phyloP scores from a whole-genome alignment of 176 grass and related monocot genomes.

The Eragrostis curvula region DNA sequence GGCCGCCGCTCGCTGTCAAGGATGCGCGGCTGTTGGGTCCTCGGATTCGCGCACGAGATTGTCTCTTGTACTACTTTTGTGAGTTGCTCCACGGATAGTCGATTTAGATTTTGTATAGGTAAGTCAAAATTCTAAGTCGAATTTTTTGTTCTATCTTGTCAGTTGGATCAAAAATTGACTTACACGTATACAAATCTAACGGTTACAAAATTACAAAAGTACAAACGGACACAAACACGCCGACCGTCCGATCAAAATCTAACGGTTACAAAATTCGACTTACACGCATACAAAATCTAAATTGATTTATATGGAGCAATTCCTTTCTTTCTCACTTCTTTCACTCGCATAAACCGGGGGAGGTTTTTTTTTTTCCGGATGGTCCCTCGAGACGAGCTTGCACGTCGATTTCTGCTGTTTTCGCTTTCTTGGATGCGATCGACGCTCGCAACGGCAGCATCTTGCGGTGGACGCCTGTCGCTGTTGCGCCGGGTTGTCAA shows the following conservation, averaged over 20 bases:
- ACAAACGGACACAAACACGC: too few species aligned
- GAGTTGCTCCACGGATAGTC: too few species aligned
- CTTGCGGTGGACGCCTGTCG: background rate
- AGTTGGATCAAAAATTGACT: too few species aligned
- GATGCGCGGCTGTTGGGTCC: slow-evolving; percentile 22
- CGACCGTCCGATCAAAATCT: too few species aligned
- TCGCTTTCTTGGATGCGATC: slow-evolving; percentile 21
- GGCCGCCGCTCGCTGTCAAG: slow-evolving; percentile 36
- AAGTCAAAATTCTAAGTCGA: too few species aligned
- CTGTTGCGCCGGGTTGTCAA: background rate
- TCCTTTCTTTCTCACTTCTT: background rate
- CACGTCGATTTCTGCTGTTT: background rate
- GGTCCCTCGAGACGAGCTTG: background rate
- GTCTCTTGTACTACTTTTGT: background rate
- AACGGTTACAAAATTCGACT: too few species aligned
- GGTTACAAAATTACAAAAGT: too few species aligned
- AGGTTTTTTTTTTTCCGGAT: background rate
- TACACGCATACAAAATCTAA: too few species aligned
- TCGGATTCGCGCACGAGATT: slow-evolving; percentile 47
- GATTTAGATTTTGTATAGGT: too few species aligned
- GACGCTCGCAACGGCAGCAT: background rate
- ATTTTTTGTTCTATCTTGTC: too few species aligned
- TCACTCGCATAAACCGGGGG: background rate
- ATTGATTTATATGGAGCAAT: too few species aligned
- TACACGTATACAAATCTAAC: too few species aligned